Percentiles rank a stretch among this genome's conserved stretches.
Evolutionary conservation across 257 asterid genomes (phyloP).

Genomic region (Primulina eburnea): DNA sequence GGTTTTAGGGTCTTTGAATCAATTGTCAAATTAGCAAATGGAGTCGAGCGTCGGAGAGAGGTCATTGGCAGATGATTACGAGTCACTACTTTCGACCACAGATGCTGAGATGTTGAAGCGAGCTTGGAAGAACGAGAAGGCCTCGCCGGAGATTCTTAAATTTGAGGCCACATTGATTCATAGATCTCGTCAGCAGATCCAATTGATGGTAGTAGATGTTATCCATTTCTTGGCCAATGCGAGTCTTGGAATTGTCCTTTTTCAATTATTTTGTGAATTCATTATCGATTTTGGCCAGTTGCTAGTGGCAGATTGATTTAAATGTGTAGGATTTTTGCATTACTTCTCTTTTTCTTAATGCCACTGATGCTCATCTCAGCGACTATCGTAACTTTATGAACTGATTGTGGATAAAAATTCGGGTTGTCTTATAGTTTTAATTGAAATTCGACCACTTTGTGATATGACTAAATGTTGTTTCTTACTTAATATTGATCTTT

Average conservation of each 20-base stretch:
- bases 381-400: too few species aligned
- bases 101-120: conserved; percentile 77
- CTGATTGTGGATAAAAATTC: too few species aligned
- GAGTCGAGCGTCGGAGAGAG: conserved; percentile 54
- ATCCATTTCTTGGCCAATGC: neutral
- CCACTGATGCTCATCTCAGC: too few species aligned
- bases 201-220: conserved; percentile 47
- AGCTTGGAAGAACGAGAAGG: conserved; percentile 93
- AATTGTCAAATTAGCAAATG: conserved; percentile 29
- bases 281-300: neutral
- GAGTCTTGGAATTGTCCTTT: neutral
- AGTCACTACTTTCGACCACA: conserved; percentile 62
- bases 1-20: neutral
- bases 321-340: neutral
- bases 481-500: neutral
- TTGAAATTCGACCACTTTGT: neutral
- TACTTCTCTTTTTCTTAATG: too few species aligned
- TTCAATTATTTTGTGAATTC: neutral
- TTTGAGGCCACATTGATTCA: conserved; percentile 57
- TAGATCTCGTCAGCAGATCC: conserved; percentile 69
- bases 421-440: too few species aligned
- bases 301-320: too few species aligned
- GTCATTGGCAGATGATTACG: conserved; percentile 57
- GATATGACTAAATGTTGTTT: neutral
- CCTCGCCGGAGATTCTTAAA: conserved; percentile 83